Evolutionary conservation across 1,139 yeast species (phyloP), one percentile per base, ranked within the genome.

Genomic region (Yamadazyma conglobata): DNA sequence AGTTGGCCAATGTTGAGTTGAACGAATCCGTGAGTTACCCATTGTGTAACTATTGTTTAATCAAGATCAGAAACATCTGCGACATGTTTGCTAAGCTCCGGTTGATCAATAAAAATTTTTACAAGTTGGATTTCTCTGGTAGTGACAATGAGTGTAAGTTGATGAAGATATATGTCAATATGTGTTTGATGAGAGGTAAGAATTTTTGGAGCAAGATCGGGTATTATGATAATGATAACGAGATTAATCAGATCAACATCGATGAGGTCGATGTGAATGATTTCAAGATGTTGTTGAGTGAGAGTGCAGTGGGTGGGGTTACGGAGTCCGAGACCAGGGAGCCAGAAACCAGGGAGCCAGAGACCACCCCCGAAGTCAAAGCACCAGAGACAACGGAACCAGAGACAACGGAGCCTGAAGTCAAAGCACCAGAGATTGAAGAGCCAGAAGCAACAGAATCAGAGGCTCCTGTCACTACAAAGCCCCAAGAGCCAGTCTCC

Each of bases 131-230:
- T 60, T 31, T 28, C 12, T 6, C 14, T 5, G 20, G 14, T 6
- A 10, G 11, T 6, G 37, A 27, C 5, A 54, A 54, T 33, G 61
- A 57, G 31, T 39, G 42, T 16, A 55, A 56, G 33, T 35, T 55
- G 25, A 47, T 52, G 27, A 57, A 57, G 34, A 37, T 57, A 6
- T 57, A 57, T 35, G 38, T 53, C 15, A 43, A 54, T 37, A 39
- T 57, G 24, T 46, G 56, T n/a, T 50, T 52, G 30, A 58, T 65
- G 9, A 50, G 74, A 20, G 50, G 54, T 33, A 64, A 64, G 48
- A 67, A 88, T 44, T 86, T 83, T 57, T 89, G 94, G 91, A 70
- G 93, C n/a, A 78, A 87, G 42, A 56, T 81, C 18, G 97, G 97
- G 2, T 64, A 67, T 29, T 75, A 80, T 79, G 78, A 70, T 38